phyloP scores from a whole-genome alignment of 2,329 filamentous ascomycete genomes.

The Fusarium mundagurra region DNA sequence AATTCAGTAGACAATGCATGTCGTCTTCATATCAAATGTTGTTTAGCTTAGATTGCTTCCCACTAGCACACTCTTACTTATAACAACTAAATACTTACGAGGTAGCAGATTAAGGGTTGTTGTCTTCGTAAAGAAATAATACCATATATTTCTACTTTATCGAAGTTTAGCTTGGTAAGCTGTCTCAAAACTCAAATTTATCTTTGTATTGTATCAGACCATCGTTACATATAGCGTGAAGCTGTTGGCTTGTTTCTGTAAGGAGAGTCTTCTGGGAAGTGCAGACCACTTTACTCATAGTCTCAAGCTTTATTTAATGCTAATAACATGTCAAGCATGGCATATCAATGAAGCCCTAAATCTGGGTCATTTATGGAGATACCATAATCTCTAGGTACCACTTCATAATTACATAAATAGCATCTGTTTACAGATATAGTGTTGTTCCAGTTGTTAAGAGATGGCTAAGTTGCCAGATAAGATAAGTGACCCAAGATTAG shows the following conservation, averaged over 20 bases:
- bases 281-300: neutral
- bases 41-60: neutral
- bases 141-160: fast-evolving
- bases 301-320: neutral
- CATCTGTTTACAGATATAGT: neutral
- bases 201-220: neutral
- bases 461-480: neutral
- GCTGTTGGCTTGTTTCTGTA: fast-evolving
- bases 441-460: too few relatives aligned
- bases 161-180: fast-evolving
- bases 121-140: neutral
- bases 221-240: neutral
- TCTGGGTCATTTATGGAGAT: fast-evolving
- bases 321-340: too few relatives aligned
- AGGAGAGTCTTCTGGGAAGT: neutral
- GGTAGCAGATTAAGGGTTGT: neutral
- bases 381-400: fast-evolving
- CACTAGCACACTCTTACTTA: neutral
- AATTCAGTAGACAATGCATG: too few relatives aligned
- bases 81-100: neutral
- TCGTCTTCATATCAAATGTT: too few relatives aligned
- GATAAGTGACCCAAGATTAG: neutral
- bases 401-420: neutral
- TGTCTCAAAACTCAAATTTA: fast-evolving
- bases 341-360: neutral